phyloP scores from a whole-genome alignment of 148 eudicot species.

The Cornus controversa region DNA sequence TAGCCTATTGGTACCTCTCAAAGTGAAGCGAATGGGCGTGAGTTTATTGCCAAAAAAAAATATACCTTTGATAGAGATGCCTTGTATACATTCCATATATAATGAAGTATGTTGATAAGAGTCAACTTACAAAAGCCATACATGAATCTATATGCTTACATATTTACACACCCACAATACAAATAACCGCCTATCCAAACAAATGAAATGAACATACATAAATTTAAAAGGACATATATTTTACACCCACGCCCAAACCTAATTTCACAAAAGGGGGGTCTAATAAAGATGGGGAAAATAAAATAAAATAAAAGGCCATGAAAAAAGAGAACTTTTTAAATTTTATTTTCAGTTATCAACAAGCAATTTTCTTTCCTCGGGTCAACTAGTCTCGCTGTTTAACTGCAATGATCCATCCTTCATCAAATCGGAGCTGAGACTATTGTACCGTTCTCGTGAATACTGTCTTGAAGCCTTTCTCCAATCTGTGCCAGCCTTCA shows the following conservation, averaged over 20 bases:
- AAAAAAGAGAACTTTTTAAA: background rate
- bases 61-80: background rate
- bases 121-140: background rate
- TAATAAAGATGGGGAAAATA: background rate
- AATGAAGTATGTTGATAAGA: no score
- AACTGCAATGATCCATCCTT: conserved; percentile 59
- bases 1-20: no score
- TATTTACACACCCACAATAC: background rate
- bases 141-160: background rate
- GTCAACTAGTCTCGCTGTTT: conserved; percentile 27
- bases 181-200: background rate
- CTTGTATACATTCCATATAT: background rate
- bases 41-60: no score
- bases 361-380: background rate
- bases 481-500: conserved; percentile 90
- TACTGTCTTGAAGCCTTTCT: conserved; percentile 84
- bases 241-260: background rate
- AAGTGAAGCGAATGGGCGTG: no score
- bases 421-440: conserved; percentile 59
- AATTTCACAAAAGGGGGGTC: background rate
- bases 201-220: background rate
- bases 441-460: conserved; percentile 70
- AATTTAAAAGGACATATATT: background rate
- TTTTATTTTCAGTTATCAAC: background rate
- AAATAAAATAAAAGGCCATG: background rate